Evolutionary conservation across 148 eudicot genomes (phyloP), one percentile per base, ranked within the genome.

Genomic region (Nepenthes gracilis): DNA sequence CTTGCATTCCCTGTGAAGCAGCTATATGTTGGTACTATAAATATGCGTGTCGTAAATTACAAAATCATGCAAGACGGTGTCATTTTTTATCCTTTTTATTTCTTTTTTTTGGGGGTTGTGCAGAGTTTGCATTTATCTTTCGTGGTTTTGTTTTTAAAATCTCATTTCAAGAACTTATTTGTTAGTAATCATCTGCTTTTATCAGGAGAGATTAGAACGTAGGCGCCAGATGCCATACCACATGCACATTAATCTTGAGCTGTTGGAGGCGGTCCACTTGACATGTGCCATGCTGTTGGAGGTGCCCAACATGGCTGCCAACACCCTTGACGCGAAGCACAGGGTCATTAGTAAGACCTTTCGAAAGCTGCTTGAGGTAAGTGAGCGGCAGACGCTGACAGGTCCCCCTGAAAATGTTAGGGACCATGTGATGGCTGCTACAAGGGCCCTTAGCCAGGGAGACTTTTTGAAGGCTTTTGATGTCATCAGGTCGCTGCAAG

Each of bases 191-290:
- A 14, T 12, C 32, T 52, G 14, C 23, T 10, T 64, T 58, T 57
- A 32, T 33, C 83, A 90, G 97, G 97, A 90, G 73, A 82, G 84
- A 51, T 53, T 79, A 72, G 97, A 90, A 75, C 82, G 82, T 75
- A 74, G 86, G 60, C 81, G 94, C 1, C 97, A 90, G 76, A 90
- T 90, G 97, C 97, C 97, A 11, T 90, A 90, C 71, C 97, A 90
- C 72, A 84, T 90, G 97, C 97, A 90, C 75, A 90, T 86, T 66
- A 90, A 84, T 66, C 90, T 86, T 2, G 95, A 90, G 58, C 88
- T 90, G 55, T 80, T 90, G 13, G 97, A 90, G 64, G 81, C 97
- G 35, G 91, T 86, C 40, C 97, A 90, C 65, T 61, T 90, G 54
- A 86, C 80, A 49, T 80, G 97, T 64, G 95, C 97, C 40, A 90